Base-by-base conservation (phyloP, 768 basidiomycete species). In the Leccinum imitatum region DNA sequence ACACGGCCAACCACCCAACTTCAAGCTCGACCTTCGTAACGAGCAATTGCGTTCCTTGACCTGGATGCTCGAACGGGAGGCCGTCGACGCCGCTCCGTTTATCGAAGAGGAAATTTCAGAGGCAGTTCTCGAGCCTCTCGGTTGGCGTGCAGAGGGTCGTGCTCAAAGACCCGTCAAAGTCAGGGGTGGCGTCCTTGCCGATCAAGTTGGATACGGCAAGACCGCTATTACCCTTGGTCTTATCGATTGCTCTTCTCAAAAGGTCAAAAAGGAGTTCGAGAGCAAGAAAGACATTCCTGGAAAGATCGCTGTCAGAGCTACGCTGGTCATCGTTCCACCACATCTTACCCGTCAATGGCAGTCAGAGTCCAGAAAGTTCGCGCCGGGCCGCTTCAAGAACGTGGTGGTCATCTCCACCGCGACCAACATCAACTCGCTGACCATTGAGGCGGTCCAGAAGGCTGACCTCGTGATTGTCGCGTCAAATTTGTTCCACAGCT, bases 131-230 rank as follows among this genome's bases (percentile, higher is more conserved):
- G 88, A 87, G 60, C 86, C 93, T 54, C 77, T 97, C 13, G 91
- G 93, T 7, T 98, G 95, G 95, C 82, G 93, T 65, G 93, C 92
- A n/a, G 94, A 97, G 73, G 95, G 91, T 44, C 87, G 91, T 46
- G 94, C 91, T 4, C 86, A 90, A 64, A 77, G 94, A 35, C 84
- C 88, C 1, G 82, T 92, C 54, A 81, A 75, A 60, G 76, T 97
- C 46, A 82, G 91, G 57, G 95, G 95, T 17, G 95, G 95, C 11
- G 95, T 97, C 52, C 84, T 97, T 50, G 95, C 95, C 13, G 95
- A 98, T 67, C 90, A 95, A 76, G 95, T 98, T 61, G 95, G 95
- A 54, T 98, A 98, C 69, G 95, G 95, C 17, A 98, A 98, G 77
- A 98, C 95, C 0, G 95, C 94, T 21, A 95, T 97, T 64, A 94